A percentile compares a stretch with the other conserved stretches of the same genome.
Conservation (phyloP, 139 green algal species). For the Tetraselmis chui region DNA sequence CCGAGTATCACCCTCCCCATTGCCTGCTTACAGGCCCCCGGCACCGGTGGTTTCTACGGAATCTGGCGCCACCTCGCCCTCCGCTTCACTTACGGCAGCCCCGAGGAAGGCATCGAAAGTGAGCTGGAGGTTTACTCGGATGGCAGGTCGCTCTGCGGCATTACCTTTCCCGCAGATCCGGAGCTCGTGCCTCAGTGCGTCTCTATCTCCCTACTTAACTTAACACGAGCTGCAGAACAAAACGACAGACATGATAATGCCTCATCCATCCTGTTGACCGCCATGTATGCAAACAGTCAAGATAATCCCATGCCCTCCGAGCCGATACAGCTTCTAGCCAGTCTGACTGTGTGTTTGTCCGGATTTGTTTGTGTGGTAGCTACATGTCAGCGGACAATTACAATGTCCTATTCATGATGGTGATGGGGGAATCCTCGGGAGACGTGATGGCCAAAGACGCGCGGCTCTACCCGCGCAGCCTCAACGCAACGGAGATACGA, state of each 20-base stretch:
- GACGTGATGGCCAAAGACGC: not conserved
- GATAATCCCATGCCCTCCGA: no score
- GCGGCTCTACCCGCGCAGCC: not conserved
- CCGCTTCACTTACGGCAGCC: not conserved
- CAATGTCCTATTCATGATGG: not conserved
- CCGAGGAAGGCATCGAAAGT: not conserved
- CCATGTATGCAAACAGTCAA: no score
- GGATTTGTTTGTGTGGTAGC: not conserved
- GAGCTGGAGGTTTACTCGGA: not conserved
- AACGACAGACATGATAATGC: no score
- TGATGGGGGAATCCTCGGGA: not conserved
- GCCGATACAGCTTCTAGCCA: no score
- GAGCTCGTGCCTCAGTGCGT: not conserved
- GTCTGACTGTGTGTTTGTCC: not conserved
- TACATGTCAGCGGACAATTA: not conserved
- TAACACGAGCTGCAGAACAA: no score
- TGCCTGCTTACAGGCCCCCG: not conserved
- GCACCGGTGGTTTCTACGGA: not conserved
- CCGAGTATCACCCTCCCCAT: no score
- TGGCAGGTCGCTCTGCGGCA: not conserved
- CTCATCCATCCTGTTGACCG: no score
- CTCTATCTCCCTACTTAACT: no score
- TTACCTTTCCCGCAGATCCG: not conserved
- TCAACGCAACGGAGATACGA: not conserved
- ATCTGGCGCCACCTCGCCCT: not conserved